phyloP scores from a whole-genome alignment of 345 rosid species.

The Eucalyptus camaldulensis region DNA sequence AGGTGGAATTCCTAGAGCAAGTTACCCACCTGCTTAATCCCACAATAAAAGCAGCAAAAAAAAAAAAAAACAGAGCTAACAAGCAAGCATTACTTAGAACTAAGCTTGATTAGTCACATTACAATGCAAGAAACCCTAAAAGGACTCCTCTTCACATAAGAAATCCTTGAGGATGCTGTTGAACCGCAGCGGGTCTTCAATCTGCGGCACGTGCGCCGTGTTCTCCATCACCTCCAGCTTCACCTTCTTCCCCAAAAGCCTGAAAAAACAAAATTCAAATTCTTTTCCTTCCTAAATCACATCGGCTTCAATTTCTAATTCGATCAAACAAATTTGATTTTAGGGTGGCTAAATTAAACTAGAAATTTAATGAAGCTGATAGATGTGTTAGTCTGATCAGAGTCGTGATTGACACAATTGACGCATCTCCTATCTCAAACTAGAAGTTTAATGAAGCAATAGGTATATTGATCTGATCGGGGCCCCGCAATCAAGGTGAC shows the following conservation, averaged over 20 bases:
- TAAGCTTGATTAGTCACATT: neutral
- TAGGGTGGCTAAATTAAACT: neutral
- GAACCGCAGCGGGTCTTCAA: slow-evolving; percentile 42
- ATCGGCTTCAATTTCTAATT: neutral
- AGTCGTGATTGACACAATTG: accelerated
- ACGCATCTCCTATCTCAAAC: accelerated
- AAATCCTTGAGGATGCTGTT: slow-evolving; percentile 37
- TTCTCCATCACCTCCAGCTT: slow-evolving; percentile 46
- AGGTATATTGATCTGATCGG: neutral
- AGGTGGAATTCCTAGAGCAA: neutral
- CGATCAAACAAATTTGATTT: neutral
- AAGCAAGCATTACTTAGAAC: neutral
- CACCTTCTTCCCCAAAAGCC: slow-evolving; percentile 61
- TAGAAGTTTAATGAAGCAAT: neutral
- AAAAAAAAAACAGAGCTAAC: neutral
- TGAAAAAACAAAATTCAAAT: neutral
- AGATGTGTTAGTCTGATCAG: neutral
- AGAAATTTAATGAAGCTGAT: neutral
- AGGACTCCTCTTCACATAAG: slow-evolving; percentile 11
- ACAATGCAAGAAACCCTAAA: neutral
- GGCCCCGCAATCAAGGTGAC: neutral
- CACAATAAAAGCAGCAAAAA: neutral
- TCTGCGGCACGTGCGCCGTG: slow-evolving; percentile 76
- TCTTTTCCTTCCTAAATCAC: neutral
- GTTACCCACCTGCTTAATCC: neutral